These are phyloP conservation scores for Cryptosporidium felis DNA, from an alignment of 169 alveolate species.

Conservation along the genomic window DNA sequence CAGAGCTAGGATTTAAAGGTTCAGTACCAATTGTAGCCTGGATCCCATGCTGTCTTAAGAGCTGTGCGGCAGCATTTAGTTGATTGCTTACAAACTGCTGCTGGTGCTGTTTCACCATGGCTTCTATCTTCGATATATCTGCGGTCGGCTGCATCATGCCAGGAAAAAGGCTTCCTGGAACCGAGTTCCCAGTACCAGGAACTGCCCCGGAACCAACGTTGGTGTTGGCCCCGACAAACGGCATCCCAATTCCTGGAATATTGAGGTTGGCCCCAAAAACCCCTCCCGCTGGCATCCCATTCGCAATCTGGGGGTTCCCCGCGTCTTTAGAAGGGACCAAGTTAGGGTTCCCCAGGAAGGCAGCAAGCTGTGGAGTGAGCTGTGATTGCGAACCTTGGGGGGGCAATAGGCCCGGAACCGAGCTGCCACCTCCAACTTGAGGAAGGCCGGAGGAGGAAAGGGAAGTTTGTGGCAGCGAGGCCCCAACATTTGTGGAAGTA, in stretches of 20 bases:
- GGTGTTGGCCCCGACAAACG: neutral
- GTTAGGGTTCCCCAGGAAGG: constrained; percentile 58
- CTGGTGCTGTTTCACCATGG: constrained; percentile 57
- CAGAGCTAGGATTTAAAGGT: constrained; percentile 4
- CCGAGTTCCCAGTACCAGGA: neutral
- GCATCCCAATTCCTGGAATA: neutral
- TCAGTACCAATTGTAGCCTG: constrained; percentile 63
- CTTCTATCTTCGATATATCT: constrained; percentile 11
- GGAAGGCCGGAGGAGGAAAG: neutral
- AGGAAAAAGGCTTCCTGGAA: neutral
- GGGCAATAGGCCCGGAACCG: no score
- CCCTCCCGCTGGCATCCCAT: neutral
- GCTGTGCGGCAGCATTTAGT: constrained; percentile 54
- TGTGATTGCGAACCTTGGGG: neutral
- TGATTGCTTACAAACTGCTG: constrained; percentile 26
- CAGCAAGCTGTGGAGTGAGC: constrained; percentile 62
- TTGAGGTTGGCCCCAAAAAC: neutral
- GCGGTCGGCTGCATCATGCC: neutral
- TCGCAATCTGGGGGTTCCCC: neutral
- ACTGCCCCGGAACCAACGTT: neutral
- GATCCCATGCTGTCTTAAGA: constrained; percentile 67
- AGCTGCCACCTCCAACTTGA: neutral
- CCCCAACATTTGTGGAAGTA: no score
- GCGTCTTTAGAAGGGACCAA: constrained; percentile 36
- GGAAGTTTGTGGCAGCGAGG: no score